These are phyloP conservation scores for Schoenoplectus tabernaemontani DNA, from an alignment of 202 grass and related monocot species.

Conservation along the genomic window DNA sequence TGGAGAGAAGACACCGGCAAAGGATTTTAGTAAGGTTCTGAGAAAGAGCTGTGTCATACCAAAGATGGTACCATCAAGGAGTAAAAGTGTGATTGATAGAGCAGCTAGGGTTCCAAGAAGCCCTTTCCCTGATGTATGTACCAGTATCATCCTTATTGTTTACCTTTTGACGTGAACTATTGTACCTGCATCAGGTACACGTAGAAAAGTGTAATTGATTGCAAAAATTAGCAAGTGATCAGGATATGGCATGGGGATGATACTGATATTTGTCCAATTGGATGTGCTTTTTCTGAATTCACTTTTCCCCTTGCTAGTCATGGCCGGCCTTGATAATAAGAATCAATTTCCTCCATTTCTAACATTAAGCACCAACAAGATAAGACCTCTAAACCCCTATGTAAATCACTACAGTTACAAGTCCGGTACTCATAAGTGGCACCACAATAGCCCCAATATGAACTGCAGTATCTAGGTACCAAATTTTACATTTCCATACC, in stretches of 20 bases:
- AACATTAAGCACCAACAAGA: not conserved
- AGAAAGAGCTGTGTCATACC: constrained; percentile 29
- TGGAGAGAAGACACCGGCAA: constrained; percentile 47
- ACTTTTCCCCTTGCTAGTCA: not conserved
- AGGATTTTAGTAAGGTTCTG: constrained; percentile 22
- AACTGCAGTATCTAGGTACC: not conserved
- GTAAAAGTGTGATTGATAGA: constrained; percentile 41
- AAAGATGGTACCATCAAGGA: constrained; percentile 30
- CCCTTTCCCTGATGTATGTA: constrained; percentile 43
- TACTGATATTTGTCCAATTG: not conserved
- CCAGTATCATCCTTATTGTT: not conserved
- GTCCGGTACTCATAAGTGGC: not conserved
- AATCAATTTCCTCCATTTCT: not conserved
- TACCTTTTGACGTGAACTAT: not conserved
- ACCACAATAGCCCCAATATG: not conserved
- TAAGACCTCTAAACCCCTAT: not conserved
- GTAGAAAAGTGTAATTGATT: not conserved
- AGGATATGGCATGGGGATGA: not conserved
- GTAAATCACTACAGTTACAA: not conserved
- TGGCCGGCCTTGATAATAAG: not conserved
- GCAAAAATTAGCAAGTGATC: too few relatives aligned
- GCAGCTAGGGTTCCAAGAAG: constrained; percentile 62
- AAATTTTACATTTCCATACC: not conserved
- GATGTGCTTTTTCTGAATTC: not conserved
- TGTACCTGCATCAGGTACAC: not conserved